Percentiles rank a stretch among this genome's conserved stretches.
phyloP scores from a whole-genome alignment of 495 filamentous ascomycete genomes.

The Talaromyces wortmannii region DNA sequence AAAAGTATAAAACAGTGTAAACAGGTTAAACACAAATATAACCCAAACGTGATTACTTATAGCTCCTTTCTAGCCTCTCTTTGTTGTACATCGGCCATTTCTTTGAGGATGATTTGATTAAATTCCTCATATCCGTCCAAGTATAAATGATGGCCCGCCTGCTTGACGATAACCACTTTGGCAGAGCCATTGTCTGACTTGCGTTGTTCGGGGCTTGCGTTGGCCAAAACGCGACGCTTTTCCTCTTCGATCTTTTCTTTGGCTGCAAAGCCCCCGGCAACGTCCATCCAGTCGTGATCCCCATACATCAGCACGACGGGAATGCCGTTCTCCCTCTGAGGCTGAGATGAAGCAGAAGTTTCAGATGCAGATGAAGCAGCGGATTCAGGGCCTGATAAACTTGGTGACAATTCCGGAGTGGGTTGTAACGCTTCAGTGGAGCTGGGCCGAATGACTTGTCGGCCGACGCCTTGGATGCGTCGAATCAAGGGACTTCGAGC shows the following conservation, averaged over 20 bases:
- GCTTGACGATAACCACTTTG: constrained; percentile 76
- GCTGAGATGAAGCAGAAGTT: constrained; percentile 7
- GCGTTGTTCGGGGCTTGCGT: constrained; percentile 62
- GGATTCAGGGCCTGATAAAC: constrained; percentile 7
- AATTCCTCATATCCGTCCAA: constrained; percentile 87
- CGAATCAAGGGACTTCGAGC: constrained; percentile 83
- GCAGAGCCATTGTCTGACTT: constrained; percentile 66
- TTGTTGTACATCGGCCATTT: constrained; percentile 68
- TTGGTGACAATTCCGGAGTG: constrained; percentile 5
- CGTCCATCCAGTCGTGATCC: constrained; percentile 98
- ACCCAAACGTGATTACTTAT: neutral
- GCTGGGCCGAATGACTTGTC: constrained; percentile 44
- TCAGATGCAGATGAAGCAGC: neutral
- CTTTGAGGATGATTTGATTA: constrained; percentile 64
- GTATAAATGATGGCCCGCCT: constrained; percentile 90
- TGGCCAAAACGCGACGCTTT: constrained; percentile 45
- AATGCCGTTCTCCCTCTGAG: constrained; percentile 61
- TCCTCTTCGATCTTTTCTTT: constrained; percentile 72
- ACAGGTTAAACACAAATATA: too few relatives aligned
- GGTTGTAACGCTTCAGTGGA: constrained; percentile 8
- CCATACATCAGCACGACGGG: constrained; percentile 93
- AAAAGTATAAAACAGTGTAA: too few relatives aligned
- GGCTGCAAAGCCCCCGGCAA: constrained; percentile 74
- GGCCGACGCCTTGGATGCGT: constrained; percentile 78
- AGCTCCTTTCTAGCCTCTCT: constrained; percentile 19